Evolutionary conservation across 495 filamentous ascomycete genomes (phyloP).

Genomic region (Neurospora sp.): DNA sequence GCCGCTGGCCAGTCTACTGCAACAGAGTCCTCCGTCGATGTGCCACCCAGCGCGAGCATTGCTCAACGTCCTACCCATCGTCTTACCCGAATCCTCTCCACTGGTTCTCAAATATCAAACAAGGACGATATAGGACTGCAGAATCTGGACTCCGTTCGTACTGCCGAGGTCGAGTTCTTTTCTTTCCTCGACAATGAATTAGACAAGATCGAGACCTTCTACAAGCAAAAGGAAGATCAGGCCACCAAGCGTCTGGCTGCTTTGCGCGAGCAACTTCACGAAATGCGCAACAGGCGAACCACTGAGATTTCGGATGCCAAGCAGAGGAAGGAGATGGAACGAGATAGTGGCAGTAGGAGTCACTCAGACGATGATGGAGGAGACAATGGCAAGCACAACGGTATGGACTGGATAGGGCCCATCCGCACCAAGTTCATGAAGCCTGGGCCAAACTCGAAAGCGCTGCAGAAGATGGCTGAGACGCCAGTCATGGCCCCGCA

Average conservation of each 20-base stretch:
- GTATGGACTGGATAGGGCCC: slow-evolving; percentile 30
- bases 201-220: slow-evolving; percentile 79
- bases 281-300: slow-evolving; percentile 72
- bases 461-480: slow-evolving; percentile 29
- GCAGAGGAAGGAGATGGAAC: slow-evolving; percentile 16
- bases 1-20: slow-evolving; percentile 4
- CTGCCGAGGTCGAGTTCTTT: slow-evolving; percentile 68
- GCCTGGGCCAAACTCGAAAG: slow-evolving; percentile 38
- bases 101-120: slow-evolving; percentile 9
- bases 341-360: slow-evolving; percentile 4
- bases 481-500: slow-evolving; percentile 28
- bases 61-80: slow-evolving; percentile 14
- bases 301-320: slow-evolving; percentile 51
- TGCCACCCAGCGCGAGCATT: slow-evolving; percentile 4
- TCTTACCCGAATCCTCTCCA: slow-evolving; percentile 21
- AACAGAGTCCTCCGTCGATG: slow-evolving; percentile 2
- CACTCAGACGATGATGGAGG: slow-evolving; percentile 4
- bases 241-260: slow-evolving; percentile 57
- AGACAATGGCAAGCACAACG: slow-evolving; percentile 8
- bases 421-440: slow-evolving; percentile 33
- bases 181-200: slow-evolving; percentile 67
- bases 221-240: slow-evolving; percentile 71
- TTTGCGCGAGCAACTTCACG: slow-evolving; percentile 71
- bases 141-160: slow-evolving; percentile 36
- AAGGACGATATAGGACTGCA: slow-evolving; percentile 23